Evolutionary conservation across 805 yeast genomes (phyloP).

Genomic region (Candida hungchunana): DNA sequence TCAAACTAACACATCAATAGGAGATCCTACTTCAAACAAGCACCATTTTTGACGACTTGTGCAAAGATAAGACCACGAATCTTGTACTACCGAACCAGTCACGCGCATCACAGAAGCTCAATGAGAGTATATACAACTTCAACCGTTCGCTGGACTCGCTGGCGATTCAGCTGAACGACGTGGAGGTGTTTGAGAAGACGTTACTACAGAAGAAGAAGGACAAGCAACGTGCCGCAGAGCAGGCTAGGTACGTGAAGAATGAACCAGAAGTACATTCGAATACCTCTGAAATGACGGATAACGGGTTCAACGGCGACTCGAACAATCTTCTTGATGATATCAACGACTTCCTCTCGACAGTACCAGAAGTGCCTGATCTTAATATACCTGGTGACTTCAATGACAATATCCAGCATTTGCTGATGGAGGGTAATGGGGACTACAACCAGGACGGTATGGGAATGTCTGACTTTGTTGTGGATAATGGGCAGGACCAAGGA

Average conservation of each 20-base stretch:
- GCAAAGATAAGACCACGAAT: conserved; percentile 20
- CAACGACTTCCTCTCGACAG: conserved; percentile 25
- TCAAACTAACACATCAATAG: no score
- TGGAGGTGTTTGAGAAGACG: conserved; percentile 18
- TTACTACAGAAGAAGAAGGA: no score
- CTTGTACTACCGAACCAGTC: conserved; percentile 22
- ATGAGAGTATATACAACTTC: conserved; percentile 18
- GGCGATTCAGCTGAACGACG: conserved; percentile 23
- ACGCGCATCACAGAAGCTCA: conserved; percentile 7
- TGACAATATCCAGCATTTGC: conserved; percentile 21
- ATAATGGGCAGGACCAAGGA: conserved; percentile 3
- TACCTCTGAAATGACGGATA: background rate
- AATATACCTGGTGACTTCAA: conserved; percentile 23
- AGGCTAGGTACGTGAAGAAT: conserved; percentile 10
- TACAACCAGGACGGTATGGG: conserved; percentile 6
- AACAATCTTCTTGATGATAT: conserved; percentile 24
- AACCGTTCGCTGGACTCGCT: conserved; percentile 20
- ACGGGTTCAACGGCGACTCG: conserved; percentile 12
- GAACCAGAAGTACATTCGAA: conserved; percentile 1
- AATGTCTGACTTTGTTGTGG: conserved; percentile 9
- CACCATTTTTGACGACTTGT: conserved; percentile 21
- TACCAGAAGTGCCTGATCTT: conserved; percentile 30
- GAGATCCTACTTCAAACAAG: conserved; percentile 25
- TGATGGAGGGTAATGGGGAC: conserved; percentile 18
- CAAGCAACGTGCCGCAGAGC: conserved; percentile 15